Percentiles rank a stretch among this genome's conserved stretches.
Conservation (phyloP, 768 basidiomycete genomes). For the Ramaria sp. region DNA sequence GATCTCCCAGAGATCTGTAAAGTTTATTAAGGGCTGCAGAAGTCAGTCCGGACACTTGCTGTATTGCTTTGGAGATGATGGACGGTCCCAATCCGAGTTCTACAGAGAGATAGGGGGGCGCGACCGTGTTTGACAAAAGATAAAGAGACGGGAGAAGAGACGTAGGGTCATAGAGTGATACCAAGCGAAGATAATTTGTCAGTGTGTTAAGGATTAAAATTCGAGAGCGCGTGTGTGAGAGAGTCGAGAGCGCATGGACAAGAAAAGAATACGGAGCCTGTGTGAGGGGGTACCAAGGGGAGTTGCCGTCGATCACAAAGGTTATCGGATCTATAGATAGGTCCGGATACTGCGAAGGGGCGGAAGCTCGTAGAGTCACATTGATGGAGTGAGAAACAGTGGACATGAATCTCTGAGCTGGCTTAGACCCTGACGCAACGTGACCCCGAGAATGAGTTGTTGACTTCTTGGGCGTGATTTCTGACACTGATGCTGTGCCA, state of each 20-base stretch:
- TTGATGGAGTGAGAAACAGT: background rate
- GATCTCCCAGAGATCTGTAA: constrained; percentile 69
- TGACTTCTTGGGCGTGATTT: background rate
- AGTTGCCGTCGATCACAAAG: constrained; percentile 32
- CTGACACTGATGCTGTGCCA: background rate
- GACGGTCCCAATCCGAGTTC: constrained; percentile 64
- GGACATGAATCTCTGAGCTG: background rate
- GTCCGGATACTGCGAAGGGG: constrained; percentile 14
- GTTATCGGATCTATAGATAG: constrained; percentile 39
- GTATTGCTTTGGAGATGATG: constrained; percentile 59
- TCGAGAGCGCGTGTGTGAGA: constrained; percentile 62
- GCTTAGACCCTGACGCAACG: background rate
- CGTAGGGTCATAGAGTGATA: constrained; percentile 51
- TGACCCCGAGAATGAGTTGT: background rate
- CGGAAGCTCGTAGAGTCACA: background rate
- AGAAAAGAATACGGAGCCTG: constrained; percentile 63
- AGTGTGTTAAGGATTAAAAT: constrained; percentile 56
- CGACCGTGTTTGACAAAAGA: constrained; percentile 70
- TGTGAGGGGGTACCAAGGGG: constrained; percentile 26
- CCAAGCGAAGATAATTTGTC: constrained; percentile 63
- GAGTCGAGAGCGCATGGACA: constrained; percentile 44
- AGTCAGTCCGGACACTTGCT: constrained; percentile 58
- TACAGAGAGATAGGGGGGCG: constrained; percentile 60
- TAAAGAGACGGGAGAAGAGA: constrained; percentile 72
- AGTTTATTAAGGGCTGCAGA: constrained; percentile 45